Conservation (phyloP, 169 alveolate genomes). For the Plasmodium yoelii region DNA sequence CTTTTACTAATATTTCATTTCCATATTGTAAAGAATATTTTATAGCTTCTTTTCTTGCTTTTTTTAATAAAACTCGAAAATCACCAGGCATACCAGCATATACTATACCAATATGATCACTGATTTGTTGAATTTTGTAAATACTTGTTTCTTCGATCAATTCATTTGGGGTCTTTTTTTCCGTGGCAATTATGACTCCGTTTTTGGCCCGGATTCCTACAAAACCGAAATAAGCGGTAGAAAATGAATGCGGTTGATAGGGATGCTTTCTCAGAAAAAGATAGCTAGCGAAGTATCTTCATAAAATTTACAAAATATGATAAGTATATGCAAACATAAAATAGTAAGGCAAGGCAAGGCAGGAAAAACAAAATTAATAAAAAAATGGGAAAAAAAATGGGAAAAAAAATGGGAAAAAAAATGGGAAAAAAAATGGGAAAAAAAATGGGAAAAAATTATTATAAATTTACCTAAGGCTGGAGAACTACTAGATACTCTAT, state of each 20-base stretch:
- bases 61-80: slow-evolving; percentile 93
- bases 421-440: too few species aligned
- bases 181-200: slow-evolving; percentile 97
- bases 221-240: neutral
- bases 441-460: neutral
- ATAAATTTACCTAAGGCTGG: slow-evolving; percentile 92
- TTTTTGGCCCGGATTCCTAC: slow-evolving; percentile 94
- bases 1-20: slow-evolving; percentile 95
- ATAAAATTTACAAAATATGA: too few species aligned
- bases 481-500: slow-evolving; percentile 96
- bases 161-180: slow-evolving; percentile 92
- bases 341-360: neutral
- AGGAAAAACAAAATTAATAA: neutral
- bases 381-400: too few species aligned
- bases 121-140: slow-evolving; percentile 93
- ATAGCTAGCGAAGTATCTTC: too few species aligned
- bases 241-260: too few species aligned
- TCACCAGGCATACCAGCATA: slow-evolving; percentile 99
- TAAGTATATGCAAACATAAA: neutral
- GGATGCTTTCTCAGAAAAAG: too few species aligned
- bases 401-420: neutral
- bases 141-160: slow-evolving; percentile 95
- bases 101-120: slow-evolving; percentile 93
- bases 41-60: slow-evolving; percentile 91
- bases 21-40: slow-evolving; percentile 93